Base-by-base conservation (phyloP, 2,329 filamentous ascomycete genomes). In the Bipolaris gigantea region DNA sequence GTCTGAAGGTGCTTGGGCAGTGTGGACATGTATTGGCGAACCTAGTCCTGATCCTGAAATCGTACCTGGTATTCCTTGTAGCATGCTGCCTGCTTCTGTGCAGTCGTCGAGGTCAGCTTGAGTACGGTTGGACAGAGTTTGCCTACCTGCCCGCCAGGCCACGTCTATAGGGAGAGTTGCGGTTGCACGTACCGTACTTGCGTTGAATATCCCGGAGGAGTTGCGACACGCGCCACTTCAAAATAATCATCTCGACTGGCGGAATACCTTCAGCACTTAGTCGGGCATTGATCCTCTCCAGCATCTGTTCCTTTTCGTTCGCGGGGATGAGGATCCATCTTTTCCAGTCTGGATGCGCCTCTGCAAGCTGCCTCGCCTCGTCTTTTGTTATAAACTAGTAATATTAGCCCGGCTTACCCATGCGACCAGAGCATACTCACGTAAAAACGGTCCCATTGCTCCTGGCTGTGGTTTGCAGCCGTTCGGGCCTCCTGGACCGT, bases 401-500 rank as follows among this genome's bases (percentile, higher is more conserved):
- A 44, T 40, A 62, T 72, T 64, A 73, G 68, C 58, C 62, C 42
- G 44, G 40, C 35, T 43, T 54, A 47, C 47, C 51, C 46, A 50
- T 51, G 41, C 55, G 38, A 56, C 35, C 45, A 44, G 43, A 34
- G 46, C 21, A 42, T 59, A 71, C 70, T 67, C 58, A 73, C 71
- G 58, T 73, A 73, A 55, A 73, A 73, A 11, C 70, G 62, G 50
- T 72, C 69, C 71, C 71, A 73, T 63, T 73, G 71, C 59, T 73
- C 69, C 57, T 69, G 71, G 56, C 63, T 71, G 61, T 73, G 71
- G 52, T 65, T 69, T 46, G 71, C 69, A 50, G 66, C 66, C 33
- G 64, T 65, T 54, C 68, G 65, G 59, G 69, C 70, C 64, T 73
- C 69, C 50, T 66, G 64, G 42, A 73, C 70, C 32, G 70, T 73